Base-by-base conservation (phyloP, 192 early-diverging fungal genomes). In the Backusella tuberculispora region DNA sequence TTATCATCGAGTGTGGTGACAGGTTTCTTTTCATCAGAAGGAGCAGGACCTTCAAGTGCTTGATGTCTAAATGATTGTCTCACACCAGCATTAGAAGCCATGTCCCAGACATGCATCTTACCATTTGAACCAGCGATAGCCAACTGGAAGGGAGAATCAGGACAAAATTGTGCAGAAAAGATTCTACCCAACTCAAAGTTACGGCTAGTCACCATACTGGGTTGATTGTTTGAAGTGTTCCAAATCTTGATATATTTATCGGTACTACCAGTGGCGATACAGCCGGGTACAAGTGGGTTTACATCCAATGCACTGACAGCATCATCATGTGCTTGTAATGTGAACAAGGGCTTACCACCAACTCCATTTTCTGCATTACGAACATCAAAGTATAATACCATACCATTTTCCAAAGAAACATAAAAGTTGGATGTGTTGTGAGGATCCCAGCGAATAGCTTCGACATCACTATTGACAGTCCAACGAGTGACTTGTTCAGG, bases 241-340 rank as follows among this genome's bases (percentile, higher is more conserved):
- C 98, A 99, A 38, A 99, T 84, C 85, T 99, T 99, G 85, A 96
- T 92, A 4, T 84, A 85, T 74, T 95, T 93, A 74, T 99, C 98
- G 1, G 89, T 86, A 5, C 93, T 93, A 21, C 97, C 98, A 0
- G 98, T 99, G 17, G 99, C 92, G 72, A 99, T 77, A 48, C 93
- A 89, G 1, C 95, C 96, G n/a, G 85, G 81, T 12, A 98, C 81
- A 6, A 79, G 73, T 1, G 94, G 84, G 81, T 90, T 94, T 73
- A 98, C 85, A 81, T 98, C 97, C 79, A 99, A 81, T 6, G 94
- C 89, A 13, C 91, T 92, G 5, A 96, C 93, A 4, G 98, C 88
- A 71, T 88, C 90, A 78, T 98, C 96, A 77, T 99, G 97, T 4
- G 98, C 97, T 71, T 94, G 93, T 63, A 99, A 86, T 15, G 92